Evolutionary conservation across 345 rosid species (phyloP).

Genomic region (Syzygium aromaticum): DNA sequence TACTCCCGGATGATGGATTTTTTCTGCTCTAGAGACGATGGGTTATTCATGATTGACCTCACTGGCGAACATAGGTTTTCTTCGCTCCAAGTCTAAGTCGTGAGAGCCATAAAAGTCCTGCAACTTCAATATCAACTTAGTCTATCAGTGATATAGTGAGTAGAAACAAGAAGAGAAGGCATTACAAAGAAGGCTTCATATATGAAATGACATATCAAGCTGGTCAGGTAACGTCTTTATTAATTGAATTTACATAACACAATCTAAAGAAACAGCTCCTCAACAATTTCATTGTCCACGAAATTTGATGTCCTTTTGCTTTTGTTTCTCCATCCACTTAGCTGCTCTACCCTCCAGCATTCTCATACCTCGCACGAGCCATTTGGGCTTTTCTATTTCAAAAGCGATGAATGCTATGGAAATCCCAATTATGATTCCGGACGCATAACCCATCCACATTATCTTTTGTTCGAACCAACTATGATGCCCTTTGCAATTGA

Average conservation of each 20-base stretch:
- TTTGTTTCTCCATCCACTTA: background rate
- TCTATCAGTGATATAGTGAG: background rate
- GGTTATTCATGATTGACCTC: background rate
- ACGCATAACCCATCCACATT: background rate
- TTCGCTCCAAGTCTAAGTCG: background rate
- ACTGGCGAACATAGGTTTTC: background rate
- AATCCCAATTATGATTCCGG: background rate
- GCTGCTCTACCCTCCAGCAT: background rate
- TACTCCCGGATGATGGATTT: background rate
- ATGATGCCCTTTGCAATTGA: rapidly evolving
- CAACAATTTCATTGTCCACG: background rate
- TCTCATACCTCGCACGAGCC: background rate
- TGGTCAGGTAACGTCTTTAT: too few relatives aligned
- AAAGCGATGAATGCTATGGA: background rate
- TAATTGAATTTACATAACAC: background rate
- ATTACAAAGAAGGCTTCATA: background rate
- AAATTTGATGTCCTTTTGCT: background rate
- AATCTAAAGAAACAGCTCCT: background rate
- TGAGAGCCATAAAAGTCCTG: background rate
- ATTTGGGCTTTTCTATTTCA: background rate
- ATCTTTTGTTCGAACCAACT: background rate
- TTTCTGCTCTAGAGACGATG: background rate
- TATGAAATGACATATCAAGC: too few relatives aligned
- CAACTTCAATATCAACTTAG: background rate
- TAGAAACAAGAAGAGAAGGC: background rate